Evolutionary conservation across 805 yeast species (phyloP).

Genomic region (Priceomyces carsonii): DNA sequence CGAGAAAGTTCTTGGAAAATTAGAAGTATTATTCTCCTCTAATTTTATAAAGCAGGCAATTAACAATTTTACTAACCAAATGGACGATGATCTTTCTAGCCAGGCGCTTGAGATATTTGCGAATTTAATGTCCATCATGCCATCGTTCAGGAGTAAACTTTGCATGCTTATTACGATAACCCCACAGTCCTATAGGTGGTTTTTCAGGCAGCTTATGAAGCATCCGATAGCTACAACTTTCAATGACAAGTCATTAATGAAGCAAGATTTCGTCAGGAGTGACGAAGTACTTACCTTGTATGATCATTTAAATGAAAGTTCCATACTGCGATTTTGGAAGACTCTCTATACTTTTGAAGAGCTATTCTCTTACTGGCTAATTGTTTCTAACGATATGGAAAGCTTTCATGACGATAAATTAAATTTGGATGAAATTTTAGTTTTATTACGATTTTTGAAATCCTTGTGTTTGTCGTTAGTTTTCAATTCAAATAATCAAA

Average conservation of each 20-base stretch:
- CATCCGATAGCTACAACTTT: conserved; percentile 17
- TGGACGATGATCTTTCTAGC: conserved; percentile 5
- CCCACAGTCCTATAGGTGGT: conserved; percentile 37
- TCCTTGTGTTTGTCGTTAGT: conserved; percentile 50
- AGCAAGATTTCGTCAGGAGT: conserved; percentile 13
- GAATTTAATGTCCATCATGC: conserved; percentile 37
- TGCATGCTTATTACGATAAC: conserved; percentile 43
- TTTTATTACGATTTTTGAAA: conserved; percentile 50
- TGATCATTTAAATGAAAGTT: not conserved
- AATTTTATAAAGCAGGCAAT: conserved; percentile 21
- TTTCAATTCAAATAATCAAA: conserved; percentile 29
- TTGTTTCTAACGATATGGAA: conserved; percentile 67
- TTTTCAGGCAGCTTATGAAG: conserved; percentile 24
- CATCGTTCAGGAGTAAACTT: conserved; percentile 35
- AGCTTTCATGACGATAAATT: conserved; percentile 47
- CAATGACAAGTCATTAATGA: conserved; percentile 1
- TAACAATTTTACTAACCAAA: conserved; percentile 11
- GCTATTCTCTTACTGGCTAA: conserved; percentile 63
- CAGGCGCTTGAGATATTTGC: conserved; percentile 21
- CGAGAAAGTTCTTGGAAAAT: conserved; percentile 3
- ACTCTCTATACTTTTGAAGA: conserved; percentile 55
- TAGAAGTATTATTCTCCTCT: conserved; percentile 20
- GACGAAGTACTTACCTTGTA: conserved; percentile 12
- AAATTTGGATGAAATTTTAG: conserved; percentile 33
- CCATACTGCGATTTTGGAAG: conserved; percentile 28